Evolutionary conservation across 176 grass and related monocot genomes (phyloP).

Genomic region (Carex scoparia): DNA sequence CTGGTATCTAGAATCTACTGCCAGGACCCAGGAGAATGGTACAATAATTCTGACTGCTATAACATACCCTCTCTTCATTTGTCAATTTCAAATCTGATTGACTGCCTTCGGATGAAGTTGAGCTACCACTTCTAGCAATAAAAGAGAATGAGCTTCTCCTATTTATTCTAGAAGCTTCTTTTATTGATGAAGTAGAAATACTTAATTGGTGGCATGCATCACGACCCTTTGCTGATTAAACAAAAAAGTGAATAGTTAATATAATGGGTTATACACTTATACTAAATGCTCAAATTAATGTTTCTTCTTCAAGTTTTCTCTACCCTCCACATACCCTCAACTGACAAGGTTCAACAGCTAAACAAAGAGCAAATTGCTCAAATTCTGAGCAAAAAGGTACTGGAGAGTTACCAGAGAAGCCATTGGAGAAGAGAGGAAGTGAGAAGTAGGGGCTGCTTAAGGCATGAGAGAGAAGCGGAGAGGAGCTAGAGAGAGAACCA

Average conservation of each 20-base stretch:
- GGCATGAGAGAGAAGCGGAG: constrained; percentile 1
- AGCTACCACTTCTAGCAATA: constrained; percentile 32
- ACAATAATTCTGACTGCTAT: background rate
- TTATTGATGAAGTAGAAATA: constrained; percentile 23
- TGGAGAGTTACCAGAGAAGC: background rate
- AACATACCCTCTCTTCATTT: constrained; percentile 49
- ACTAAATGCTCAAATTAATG: constrained; percentile 26
- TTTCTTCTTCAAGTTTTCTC: constrained; percentile 23
- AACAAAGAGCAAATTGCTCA: background rate
- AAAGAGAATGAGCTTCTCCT: constrained; percentile 26
- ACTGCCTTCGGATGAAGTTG: constrained; percentile 33
- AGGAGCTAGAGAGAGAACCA: constrained; percentile 15
- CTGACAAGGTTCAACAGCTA: background rate
- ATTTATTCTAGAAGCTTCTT: constrained; percentile 13
- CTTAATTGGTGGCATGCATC: background rate
- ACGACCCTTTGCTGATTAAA: background rate
- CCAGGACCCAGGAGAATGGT: background rate
- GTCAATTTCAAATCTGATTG: constrained; percentile 38
- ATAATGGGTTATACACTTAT: background rate
- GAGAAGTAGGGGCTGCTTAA: constrained; percentile 4
- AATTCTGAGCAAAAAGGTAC: background rate
- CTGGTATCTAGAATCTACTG: background rate
- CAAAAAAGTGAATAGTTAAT: background rate
- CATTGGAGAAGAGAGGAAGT: constrained; percentile 20
- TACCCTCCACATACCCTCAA: constrained; percentile 7